These are phyloP conservation scores for Sphagnum contortum DNA, from an alignment of 225 moss, liverwort and hornwort species.

Conservation along the genomic window DNA sequence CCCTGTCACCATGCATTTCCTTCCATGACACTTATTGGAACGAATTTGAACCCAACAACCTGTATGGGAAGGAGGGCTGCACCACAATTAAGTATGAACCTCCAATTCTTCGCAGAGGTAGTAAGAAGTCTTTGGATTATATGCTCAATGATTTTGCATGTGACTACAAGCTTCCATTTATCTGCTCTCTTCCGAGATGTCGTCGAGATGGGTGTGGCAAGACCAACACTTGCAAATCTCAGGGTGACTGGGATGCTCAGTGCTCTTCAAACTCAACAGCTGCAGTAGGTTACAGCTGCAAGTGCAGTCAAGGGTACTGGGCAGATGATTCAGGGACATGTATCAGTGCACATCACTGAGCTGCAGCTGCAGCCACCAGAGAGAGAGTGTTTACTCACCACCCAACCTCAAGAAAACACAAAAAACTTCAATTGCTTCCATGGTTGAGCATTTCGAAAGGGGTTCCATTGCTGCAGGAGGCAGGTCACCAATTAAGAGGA, in stretches of 20 bases:
- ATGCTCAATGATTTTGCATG: constrained; percentile 43
- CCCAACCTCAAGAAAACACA: not conserved
- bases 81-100: constrained; percentile 38
- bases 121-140: constrained; percentile 13
- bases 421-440: constrained; percentile 1
- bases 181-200: constrained; percentile 34
- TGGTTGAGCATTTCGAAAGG: not conserved
- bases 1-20: constrained; percentile 24
- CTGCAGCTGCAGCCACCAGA: not conserved
- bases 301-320: constrained; percentile 21
- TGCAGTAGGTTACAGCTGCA: constrained; percentile 29
- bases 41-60: constrained; percentile 34
- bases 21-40: constrained; percentile 50
- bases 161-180: constrained; percentile 27
- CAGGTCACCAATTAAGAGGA: constrained; percentile 18
- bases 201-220: constrained; percentile 31
- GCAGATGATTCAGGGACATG: constrained; percentile 40
- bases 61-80: constrained; percentile 42
- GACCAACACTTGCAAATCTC: constrained; percentile 22
- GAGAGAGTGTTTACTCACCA: too few species aligned
- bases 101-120: constrained; percentile 5
- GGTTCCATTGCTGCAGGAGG: constrained; percentile 6
- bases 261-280: constrained; percentile 14
- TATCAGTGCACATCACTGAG: constrained; percentile 5
- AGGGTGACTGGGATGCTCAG: constrained; percentile 12